These are phyloP conservation scores for Coelastrella sp. DNA, from an alignment of 139 green algal species.

Conservation along the genomic window DNA sequence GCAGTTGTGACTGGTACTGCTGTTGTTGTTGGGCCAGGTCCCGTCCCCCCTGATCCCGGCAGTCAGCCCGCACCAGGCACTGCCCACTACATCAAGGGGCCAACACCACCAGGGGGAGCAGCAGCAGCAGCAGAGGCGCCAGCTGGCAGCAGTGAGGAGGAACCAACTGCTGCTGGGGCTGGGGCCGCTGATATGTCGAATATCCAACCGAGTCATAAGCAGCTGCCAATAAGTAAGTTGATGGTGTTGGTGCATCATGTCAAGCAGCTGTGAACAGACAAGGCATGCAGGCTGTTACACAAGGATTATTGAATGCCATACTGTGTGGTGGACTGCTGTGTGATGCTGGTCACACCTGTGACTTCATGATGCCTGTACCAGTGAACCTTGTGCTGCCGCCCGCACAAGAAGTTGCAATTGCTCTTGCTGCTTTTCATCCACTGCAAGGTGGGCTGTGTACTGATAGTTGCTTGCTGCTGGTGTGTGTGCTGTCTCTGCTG, in stretches of 20 bases:
- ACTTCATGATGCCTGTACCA: background rate
- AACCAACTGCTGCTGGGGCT: background rate
- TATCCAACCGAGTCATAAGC: no score
- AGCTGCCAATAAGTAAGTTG: no score
- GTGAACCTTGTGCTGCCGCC: background rate
- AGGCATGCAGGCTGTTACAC: no score
- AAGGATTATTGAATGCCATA: no score
- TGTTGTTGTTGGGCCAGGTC: background rate
- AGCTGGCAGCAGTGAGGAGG: background rate
- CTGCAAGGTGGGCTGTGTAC: background rate
- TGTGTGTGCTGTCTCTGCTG: background rate
- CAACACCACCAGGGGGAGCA: slow-evolving; percentile 10
- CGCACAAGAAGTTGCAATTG: background rate
- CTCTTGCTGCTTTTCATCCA: background rate
- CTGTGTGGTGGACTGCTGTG: no score
- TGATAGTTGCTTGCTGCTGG: background rate
- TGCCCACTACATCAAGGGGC: background rate
- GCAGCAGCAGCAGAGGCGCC: background rate
- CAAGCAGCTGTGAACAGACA: no score
- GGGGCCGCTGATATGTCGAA: background rate
- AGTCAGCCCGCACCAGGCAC: background rate
- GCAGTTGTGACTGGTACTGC: background rate
- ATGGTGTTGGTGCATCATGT: no score
- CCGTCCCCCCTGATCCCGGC: background rate
- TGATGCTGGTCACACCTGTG: no score